Conservation (phyloP, 148 eudicot genomes). For the Polygonum maritimum region DNA sequence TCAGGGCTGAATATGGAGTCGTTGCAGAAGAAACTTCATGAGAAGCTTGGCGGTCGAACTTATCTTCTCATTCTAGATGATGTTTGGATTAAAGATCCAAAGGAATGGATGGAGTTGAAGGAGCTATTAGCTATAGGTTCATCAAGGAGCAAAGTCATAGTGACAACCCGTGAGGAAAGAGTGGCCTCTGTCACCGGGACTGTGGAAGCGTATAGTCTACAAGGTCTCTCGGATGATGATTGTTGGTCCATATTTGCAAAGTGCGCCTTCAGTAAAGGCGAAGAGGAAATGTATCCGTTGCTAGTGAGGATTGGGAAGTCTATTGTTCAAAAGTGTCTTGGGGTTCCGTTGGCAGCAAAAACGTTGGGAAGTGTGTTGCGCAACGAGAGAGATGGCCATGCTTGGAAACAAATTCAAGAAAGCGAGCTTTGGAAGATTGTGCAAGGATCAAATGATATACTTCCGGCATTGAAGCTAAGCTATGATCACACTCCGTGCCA, state of each 20-base stretch:
- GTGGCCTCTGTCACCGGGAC: constrained; percentile 10
- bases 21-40: not conserved
- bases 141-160: constrained; percentile 16
- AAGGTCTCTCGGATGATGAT: constrained; percentile 7
- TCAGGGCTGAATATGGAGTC: not conserved
- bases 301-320: constrained; percentile 15
- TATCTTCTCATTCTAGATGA: constrained; percentile 4
- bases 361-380: constrained; percentile 18
- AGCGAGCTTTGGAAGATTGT: no score
- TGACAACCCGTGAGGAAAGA: constrained; percentile 18
- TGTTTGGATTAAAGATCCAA: constrained; percentile 1
- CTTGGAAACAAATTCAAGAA: constrained; percentile 5
- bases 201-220: not conserved
- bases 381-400: not conserved
- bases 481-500: constrained; percentile 11
- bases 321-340: constrained; percentile 2
- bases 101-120: not conserved
- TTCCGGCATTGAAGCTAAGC: constrained; percentile 18
- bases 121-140: not conserved
- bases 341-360: constrained; percentile 22
- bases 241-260: constrained; percentile 16
- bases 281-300: not conserved
- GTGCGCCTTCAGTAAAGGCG: constrained; percentile 1
- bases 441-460: not conserved
- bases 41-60: not conserved